These are phyloP conservation scores for Rhizopogon roseolus DNA, from an alignment of 768 basidiomycete genomes.

Conservation along the genomic window DNA sequence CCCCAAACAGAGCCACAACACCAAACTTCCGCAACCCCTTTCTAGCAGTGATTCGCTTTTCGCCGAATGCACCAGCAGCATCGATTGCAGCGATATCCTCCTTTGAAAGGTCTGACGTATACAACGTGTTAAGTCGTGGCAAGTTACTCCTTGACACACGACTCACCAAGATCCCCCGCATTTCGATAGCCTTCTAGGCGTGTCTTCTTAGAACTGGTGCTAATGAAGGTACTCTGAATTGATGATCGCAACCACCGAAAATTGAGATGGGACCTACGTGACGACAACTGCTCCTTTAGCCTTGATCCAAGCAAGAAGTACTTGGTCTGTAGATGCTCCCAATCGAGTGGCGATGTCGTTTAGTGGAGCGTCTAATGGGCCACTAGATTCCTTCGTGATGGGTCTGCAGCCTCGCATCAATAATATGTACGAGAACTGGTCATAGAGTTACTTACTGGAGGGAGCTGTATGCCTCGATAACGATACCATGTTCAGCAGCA, in stretches of 20 bases:
- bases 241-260: neutral
- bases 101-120: conserved; percentile 38
- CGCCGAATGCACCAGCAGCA: conserved; percentile 40
- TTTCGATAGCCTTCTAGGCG: conserved; percentile 64
- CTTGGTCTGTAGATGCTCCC: conserved; percentile 55
- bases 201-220: conserved; percentile 60
- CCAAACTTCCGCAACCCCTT: conserved; percentile 1
- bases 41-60: conserved; percentile 3
- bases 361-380: conserved; percentile 60
- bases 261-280: conserved; percentile 37
- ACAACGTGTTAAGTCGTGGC: neutral
- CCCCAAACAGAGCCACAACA: conserved; percentile 4
- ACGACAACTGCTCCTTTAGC: conserved; percentile 62
- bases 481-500: conserved; percentile 51
- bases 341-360: conserved; percentile 46
- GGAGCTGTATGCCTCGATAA: conserved; percentile 68
- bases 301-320: conserved; percentile 69
- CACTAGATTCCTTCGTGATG: conserved; percentile 53
- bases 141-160: neutral
- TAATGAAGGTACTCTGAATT: conserved; percentile 13
- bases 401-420: conserved; percentile 36
- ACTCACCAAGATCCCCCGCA: conserved; percentile 60
- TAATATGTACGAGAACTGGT: neutral
- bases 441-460: conserved; percentile 42
- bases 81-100: conserved; percentile 56